Base-by-base conservation (phyloP, 257 asterid genomes). In the Nicotiana benthamiana region DNA sequence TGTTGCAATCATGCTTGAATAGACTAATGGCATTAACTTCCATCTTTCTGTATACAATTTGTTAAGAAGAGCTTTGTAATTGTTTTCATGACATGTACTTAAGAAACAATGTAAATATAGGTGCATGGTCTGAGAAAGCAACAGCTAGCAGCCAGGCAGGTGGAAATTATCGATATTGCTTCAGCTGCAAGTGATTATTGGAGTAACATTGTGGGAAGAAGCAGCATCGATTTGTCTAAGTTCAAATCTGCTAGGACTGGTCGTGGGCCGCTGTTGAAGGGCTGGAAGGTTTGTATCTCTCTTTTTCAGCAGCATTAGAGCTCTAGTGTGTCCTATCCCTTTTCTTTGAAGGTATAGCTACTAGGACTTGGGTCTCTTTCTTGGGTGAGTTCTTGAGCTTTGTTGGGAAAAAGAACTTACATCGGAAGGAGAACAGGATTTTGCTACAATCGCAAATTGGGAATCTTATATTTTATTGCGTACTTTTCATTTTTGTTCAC, bases 101-200 rank as follows among this genome's bases (percentile, higher is more conserved):
- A 70, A 34, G 18, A 62, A 16, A 34, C 17, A 26, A 63, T 62
- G 64, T 60, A 62, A 63, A 79, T 79, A 24, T 82, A 94, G 98
- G 96, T 90, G 36, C 97, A 91, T 79, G 89, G 91, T 67, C 92
- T 94, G 75, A 89, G 82, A 75, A 82, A 91, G 82, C 88, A 88
- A 80, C 91, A 94, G 80, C 79, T 93, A 78, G 92, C 90, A 70
- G 24, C 83, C 81, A 91, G 92, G 86, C 89, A 89, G 85, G 87
- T 94, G 76, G 97, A 94, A 83, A 84, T 56, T 83, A 86, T 94
- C 3, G 94, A 93, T 83, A 93, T 94, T 79, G 93, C 96, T 79
- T 79, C 92, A 6, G 86, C 82, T 72, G 27, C 88, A 26, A 92
- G 79, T 46, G 98, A 94, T 79, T 94, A 94, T 67, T 94, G 97